phyloP scores from a whole-genome alignment of 1,284 basidiomycete genomes.

The Papiliotrema fonsecae region DNA sequence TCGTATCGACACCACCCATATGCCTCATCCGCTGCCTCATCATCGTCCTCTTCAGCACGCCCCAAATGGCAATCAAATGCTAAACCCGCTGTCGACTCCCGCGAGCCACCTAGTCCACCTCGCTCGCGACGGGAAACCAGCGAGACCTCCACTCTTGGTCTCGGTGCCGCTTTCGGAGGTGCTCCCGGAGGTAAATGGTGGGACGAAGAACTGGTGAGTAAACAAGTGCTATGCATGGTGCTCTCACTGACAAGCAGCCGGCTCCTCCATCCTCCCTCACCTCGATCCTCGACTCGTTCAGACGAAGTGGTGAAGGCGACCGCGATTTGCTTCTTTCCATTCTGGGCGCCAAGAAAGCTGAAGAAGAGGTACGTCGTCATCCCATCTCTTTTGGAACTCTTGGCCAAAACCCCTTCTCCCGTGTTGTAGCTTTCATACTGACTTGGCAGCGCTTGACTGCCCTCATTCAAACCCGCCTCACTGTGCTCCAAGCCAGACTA shows the following conservation, averaged over 20 bases:
- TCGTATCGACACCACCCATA: constrained; percentile 3
- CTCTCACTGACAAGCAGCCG: constrained; percentile 20
- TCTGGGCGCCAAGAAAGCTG: constrained; percentile 79
- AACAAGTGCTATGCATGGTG: neutral
- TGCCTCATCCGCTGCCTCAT: neutral
- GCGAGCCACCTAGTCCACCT: constrained; percentile 36
- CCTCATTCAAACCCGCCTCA: constrained; percentile 43
- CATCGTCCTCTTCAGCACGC: neutral
- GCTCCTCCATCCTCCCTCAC: constrained; percentile 66
- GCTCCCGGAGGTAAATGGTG: constrained; percentile 37
- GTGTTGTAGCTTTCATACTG: neutral
- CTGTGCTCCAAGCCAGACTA: constrained; percentile 43
- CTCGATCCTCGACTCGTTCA: constrained; percentile 78
- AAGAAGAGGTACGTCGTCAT: constrained; percentile 64
- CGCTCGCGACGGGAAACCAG: constrained; percentile 32
- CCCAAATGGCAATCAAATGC: neutral
- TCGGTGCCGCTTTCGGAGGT: constrained; percentile 26
- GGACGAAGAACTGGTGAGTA: constrained; percentile 42
- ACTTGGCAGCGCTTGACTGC: constrained; percentile 35
- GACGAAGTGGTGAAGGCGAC: constrained; percentile 76
- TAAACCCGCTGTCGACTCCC: neutral
- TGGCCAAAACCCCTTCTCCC: neutral
- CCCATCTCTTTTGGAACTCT: neutral
- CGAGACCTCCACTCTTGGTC: constrained; percentile 28
- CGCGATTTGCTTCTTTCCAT: constrained; percentile 80